These are phyloP conservation scores for Aquilaria malaccensis DNA, from an alignment of 345 rosid species.

Conservation along the genomic window DNA sequence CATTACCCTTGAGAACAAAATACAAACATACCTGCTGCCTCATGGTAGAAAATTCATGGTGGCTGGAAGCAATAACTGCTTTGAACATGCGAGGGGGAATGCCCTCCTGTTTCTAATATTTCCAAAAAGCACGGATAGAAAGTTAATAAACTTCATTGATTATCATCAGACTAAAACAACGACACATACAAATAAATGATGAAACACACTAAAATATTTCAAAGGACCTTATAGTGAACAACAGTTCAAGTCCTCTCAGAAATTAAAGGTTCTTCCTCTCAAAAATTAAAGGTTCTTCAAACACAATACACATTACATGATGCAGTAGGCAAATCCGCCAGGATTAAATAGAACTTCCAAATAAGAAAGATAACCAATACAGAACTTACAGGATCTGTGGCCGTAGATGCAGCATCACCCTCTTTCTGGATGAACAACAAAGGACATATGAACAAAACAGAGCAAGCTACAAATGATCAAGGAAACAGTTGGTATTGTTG, in stretches of 20 bases:
- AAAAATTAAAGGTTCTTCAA: neutral
- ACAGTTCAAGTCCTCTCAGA: neutral
- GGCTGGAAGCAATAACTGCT: constrained; percentile 90
- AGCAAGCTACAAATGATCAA: neutral
- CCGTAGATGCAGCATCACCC: constrained; percentile 20
- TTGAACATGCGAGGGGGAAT: constrained; percentile 97
- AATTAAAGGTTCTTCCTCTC: neutral
- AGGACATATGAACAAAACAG: constrained; percentile 12
- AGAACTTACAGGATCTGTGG: constrained; percentile 44
- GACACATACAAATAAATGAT: neutral
- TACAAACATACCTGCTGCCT: constrained; percentile 74
- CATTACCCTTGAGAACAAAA: neutral
- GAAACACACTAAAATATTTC: neutral
- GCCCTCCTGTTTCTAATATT: constrained; percentile 80
- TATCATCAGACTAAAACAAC: neutral
- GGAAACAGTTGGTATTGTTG: constrained; percentile 8
- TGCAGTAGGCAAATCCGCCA: neutral
- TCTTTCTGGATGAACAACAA: constrained; percentile 35
- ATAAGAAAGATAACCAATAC: constrained; percentile 10
- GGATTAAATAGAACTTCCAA: neutral
- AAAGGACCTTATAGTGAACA: too few relatives aligned
- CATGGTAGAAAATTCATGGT: constrained; percentile 89
- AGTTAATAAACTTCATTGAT: neutral
- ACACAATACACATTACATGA: neutral
- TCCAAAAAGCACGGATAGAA: neutral